These are phyloP conservation scores for Ilyonectria robusta DNA, from an alignment of 2,329 filamentous ascomycete species.

Conservation along the genomic window DNA sequence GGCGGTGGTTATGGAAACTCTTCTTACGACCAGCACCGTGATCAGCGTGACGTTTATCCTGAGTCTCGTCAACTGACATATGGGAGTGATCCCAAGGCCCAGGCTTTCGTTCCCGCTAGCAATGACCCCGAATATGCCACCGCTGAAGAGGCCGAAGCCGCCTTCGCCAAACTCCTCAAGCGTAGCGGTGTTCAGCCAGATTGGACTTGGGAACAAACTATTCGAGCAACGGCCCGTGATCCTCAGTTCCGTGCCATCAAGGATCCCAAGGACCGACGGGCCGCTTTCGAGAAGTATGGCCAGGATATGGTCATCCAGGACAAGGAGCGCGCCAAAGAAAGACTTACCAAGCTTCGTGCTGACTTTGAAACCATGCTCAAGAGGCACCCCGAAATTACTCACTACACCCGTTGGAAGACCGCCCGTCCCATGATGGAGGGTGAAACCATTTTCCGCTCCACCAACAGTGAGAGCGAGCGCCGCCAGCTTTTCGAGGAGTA, in stretches of 20 bases:
- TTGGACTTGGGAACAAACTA: constrained; percentile 92
- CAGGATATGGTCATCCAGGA: constrained; percentile 91
- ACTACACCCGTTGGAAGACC: constrained; percentile 98
- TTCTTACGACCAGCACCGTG: constrained; percentile 53
- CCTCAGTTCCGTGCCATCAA: constrained; percentile 94
- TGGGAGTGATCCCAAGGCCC: constrained; percentile 69
- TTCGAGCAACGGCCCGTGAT: constrained; percentile 89
- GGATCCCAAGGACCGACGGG: constrained; percentile 90
- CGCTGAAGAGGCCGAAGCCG: constrained; percentile 90
- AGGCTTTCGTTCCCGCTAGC: constrained; percentile 72
- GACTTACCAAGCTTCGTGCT: constrained; percentile 88
- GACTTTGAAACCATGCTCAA: constrained; percentile 98
- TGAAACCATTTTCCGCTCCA: constrained; percentile 95
- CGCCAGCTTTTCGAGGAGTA: constrained; percentile 96
- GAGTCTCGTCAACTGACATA: constrained; percentile 73
- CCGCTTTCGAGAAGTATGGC: constrained; percentile 95
- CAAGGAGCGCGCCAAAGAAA: constrained; percentile 94
- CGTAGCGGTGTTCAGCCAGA: constrained; percentile 89
- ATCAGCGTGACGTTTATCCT: constrained; percentile 57
- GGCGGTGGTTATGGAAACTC: constrained; percentile 52
- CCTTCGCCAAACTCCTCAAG: constrained; percentile 91
- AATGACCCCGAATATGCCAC: constrained; percentile 85
- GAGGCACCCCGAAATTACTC: constrained; percentile 95
- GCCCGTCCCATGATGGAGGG: constrained; percentile 94
- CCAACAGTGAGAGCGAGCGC: constrained; percentile 88